These are phyloP conservation scores for Penicillium alfredii DNA, from an alignment of 495 filamentous ascomycete species.

Conservation along the genomic window DNA sequence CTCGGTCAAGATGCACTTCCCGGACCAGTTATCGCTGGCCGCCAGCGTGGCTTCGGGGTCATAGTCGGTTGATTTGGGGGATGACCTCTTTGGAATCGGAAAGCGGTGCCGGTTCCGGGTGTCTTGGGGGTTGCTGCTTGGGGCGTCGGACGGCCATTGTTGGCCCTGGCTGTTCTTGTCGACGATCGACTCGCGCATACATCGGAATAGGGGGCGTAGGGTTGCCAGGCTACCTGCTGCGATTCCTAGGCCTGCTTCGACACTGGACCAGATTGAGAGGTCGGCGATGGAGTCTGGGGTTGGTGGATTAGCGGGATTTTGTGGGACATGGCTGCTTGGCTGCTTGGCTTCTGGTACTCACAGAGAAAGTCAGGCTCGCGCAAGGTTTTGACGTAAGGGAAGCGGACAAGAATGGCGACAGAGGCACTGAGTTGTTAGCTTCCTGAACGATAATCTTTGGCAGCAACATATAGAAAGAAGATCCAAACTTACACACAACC, in stretches of 20 bases:
- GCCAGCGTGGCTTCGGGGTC: too few species aligned
- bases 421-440: constrained; percentile 27
- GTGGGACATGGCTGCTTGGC: background rate
- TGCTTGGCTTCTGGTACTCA: too few species aligned
- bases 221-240: constrained; percentile 43
- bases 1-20: too few species aligned
- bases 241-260: constrained; percentile 42
- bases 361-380: constrained; percentile 35
- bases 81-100: too few species aligned
- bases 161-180: too few species aligned
- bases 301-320: constrained; percentile 1
- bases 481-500: constrained; percentile 42
- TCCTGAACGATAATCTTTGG: background rate
- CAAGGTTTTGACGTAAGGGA: constrained; percentile 38
- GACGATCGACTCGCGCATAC: too few species aligned
- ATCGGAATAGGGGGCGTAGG: constrained; percentile 43
- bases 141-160: too few species aligned
- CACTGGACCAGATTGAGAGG: constrained; percentile 41
- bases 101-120: too few species aligned
- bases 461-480: constrained; percentile 8
- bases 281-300: constrained; percentile 32
- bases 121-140: too few species aligned
- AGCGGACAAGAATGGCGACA: constrained; percentile 34
- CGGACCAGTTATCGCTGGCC: too few species aligned
- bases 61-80: too few species aligned